Evolutionary conservation across 2,329 filamentous ascomycete genomes (phyloP), one percentile per base, ranked within the genome.

Genomic region (Dendrostoma leiphaemia): DNA sequence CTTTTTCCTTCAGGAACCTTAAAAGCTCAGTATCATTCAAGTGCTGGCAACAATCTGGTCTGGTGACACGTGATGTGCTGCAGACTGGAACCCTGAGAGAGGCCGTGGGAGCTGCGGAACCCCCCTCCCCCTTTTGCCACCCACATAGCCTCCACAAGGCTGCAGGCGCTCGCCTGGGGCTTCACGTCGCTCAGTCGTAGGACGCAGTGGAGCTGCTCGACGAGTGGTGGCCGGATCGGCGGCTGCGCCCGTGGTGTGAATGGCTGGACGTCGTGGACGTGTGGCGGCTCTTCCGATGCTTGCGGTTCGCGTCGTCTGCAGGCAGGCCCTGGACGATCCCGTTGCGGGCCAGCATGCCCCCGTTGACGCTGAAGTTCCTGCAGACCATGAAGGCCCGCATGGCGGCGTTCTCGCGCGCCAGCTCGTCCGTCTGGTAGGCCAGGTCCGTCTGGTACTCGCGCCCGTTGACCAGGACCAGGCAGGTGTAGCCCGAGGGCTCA

Each of bases 351-450:
- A 86, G 77, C 91, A 96, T 96, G 69, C 93, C 93, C 65, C 95
- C 91, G 69, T 96, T 97, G 71, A 95, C 90, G 53, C 91, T 96
- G 75, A 97, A 97, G 79, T 96, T 96, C 61, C 91, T 88, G 79
- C 93, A 97, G 62, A 97, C 94, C 84, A 96, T 93, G 74, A 96
- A 97, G 54, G 93, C 93, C 59, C 91, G 89, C 83, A 95, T 95
- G 57, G 93, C 93, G 24, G 93, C 93, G 65, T 93, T 94, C 71
- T 97, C 92, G 67, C 91, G 90, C 44, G 93, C 93, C 61, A 96
- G 79, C 46, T 83, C 78, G 69, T 93, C 89, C 59, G 88, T 89
- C 69, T 89, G 85, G 74, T 94, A 96, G 60, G 87, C 83, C 34
- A 89, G 82, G 70, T 96, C 91, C 40, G 92, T 96, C 70, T 92